phyloP scores from a whole-genome alignment of 148 eudicot genomes.

The Gaultheria prostrata region DNA sequence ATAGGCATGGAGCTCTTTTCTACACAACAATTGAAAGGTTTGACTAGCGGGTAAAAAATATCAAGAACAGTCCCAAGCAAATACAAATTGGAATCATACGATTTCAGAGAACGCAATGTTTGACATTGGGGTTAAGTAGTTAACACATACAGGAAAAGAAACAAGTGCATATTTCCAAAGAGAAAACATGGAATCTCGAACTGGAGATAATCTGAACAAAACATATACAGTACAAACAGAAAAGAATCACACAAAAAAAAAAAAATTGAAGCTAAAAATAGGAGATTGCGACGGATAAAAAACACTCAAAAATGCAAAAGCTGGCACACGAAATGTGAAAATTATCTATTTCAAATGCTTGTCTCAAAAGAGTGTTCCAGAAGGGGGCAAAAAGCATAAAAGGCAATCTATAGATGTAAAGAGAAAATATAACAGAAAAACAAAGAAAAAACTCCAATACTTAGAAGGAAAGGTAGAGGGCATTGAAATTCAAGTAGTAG shows the following conservation, averaged over 20 bases:
- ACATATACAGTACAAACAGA: neutral
- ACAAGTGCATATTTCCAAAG: neutral
- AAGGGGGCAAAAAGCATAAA: neutral
- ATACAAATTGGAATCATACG: neutral
- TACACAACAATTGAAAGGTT: slow-evolving; percentile 23
- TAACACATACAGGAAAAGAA: neutral
- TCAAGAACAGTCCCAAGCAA: slow-evolving; percentile 8
- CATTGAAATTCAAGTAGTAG: neutral
- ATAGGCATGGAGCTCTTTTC: slow-evolving; percentile 82
- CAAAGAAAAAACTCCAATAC: neutral
- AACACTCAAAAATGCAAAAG: neutral
- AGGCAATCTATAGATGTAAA: neutral
- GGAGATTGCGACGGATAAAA: neutral
- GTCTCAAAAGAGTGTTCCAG: neutral
- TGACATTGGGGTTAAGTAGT: neutral
- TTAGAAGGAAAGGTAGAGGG: neutral
- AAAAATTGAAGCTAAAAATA: neutral
- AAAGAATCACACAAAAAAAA: neutral
- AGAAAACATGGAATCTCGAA: slow-evolving; percentile 7
- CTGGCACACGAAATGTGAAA: neutral
- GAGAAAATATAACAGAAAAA: neutral
- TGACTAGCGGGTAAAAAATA: neutral
- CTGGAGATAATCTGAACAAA: neutral
- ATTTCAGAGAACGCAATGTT: neutral
- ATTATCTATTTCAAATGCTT: neutral